Conservation (phyloP, 352 stramenopile genomes). For the Globisporangium radiosum region DNA sequence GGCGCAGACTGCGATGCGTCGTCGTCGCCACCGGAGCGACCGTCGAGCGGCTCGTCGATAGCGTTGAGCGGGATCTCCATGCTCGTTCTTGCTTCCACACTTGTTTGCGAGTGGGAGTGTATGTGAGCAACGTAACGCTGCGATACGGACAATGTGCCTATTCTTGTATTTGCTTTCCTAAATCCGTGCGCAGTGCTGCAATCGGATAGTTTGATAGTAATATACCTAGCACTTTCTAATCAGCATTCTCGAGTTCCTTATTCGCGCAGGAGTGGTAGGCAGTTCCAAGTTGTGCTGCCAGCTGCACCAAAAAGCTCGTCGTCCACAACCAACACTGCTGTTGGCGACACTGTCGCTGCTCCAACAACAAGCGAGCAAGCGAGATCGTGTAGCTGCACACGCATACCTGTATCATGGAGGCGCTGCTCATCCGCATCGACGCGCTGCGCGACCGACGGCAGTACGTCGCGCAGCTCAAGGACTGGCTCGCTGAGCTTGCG, state of each 20-base stretch:
- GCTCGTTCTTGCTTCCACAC: neutral
- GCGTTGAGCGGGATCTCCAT: conserved; percentile 57
- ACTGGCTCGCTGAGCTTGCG: conserved; percentile 48
- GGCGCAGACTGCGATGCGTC: conserved; percentile 7
- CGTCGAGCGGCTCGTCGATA: conserved; percentile 19
- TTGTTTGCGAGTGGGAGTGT: no score
- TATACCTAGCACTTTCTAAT: no score
- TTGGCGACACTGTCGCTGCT: neutral
- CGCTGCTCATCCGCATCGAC: conserved; percentile 65
- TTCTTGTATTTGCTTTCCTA: no score
- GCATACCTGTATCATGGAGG: conserved; percentile 27
- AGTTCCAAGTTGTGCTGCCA: conserved; percentile 5
- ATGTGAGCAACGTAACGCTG: neutral
- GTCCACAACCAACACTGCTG: neutral
- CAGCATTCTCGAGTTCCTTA: no score
- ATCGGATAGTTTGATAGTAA: no score
- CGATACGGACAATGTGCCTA: neutral
- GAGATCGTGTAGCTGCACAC: neutral
- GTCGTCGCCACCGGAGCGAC: neutral
- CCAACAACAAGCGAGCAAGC: neutral
- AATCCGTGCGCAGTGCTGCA: no score
- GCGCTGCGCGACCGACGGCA: conserved; percentile 47
- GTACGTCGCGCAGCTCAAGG: conserved; percentile 53
- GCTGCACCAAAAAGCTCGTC: neutral
- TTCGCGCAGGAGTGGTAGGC: conserved; percentile 9